phyloP scores from a whole-genome alignment of 2,329 filamentous ascomycete species.

The Colletotrichum spaethianum region DNA sequence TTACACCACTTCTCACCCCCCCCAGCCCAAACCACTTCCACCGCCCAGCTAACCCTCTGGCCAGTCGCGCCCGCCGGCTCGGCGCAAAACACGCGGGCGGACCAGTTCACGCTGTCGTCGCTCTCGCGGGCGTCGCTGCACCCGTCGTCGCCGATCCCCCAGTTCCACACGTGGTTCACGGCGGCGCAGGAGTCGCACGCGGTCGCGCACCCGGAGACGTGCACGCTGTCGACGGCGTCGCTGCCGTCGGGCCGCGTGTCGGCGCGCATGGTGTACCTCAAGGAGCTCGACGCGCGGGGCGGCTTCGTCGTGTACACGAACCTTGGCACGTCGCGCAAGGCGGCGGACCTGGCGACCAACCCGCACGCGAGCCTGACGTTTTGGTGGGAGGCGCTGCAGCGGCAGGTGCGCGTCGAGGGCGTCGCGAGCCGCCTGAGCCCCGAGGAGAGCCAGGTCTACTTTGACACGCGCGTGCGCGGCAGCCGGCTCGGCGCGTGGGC shows the following conservation, averaged over 20 bases:
- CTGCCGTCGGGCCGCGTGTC: conserved; percentile 89
- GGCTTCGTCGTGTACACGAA: conserved; percentile 97
- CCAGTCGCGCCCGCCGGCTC: conserved; percentile 76
- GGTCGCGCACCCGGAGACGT: conserved; percentile 87
- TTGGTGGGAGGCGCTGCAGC: conserved; percentile 88
- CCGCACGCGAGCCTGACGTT: conserved; percentile 88
- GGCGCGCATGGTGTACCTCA: conserved; percentile 91
- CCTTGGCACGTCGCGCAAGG: conserved; percentile 82
- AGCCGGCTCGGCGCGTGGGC: conserved; percentile 94
- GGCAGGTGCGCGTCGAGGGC: conserved; percentile 94
- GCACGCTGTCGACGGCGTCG: conserved; percentile 86
- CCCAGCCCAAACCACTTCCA: neutral
- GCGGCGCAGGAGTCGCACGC: conserved; percentile 68
- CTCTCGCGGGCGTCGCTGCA: conserved; percentile 75
- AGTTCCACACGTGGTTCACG: conserved; percentile 93
- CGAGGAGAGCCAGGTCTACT: conserved; percentile 81
- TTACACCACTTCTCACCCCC: conserved; percentile 9
- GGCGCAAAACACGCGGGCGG: conserved; percentile 74
- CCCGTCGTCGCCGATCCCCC: conserved; percentile 76
- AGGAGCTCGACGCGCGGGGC: conserved; percentile 82
- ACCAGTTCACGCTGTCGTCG: conserved; percentile 78
- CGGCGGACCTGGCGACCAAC: conserved; percentile 79
- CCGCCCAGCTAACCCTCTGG: conserved; percentile 23
- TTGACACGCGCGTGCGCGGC: conserved; percentile 79
- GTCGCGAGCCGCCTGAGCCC: conserved; percentile 73